Percentiles rank a stretch among this genome's conserved stretches.
phyloP scores from a whole-genome alignment of 257 asterid genomes.

The Solanum appendiculatum region DNA sequence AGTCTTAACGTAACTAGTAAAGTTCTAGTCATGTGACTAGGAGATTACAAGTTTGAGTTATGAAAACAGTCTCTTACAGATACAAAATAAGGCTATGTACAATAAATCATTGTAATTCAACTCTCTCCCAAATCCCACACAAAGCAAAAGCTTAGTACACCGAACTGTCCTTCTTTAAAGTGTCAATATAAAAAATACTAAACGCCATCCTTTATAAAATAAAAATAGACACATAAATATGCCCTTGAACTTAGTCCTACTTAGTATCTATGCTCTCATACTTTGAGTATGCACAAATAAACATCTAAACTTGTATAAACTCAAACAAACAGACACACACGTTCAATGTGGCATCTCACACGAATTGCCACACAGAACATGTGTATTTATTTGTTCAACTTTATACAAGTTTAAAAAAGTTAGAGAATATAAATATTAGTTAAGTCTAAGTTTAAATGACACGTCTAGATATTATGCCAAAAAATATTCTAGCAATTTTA shows the following conservation, averaged over 20 bases:
- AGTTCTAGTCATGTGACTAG: neutral
- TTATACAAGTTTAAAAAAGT: too few relatives aligned
- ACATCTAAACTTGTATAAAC: accelerated
- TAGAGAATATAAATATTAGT: too few relatives aligned
- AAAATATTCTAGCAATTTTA: neutral
- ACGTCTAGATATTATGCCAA: neutral
- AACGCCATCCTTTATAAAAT: neutral
- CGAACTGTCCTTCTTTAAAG: neutral
- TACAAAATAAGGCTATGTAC: neutral
- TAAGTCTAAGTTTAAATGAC: neutral
- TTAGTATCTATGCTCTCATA: too few relatives aligned
- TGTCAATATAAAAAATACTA: neutral
- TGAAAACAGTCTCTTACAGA: neutral
- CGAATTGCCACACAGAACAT: too few relatives aligned
- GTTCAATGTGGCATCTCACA: neutral
- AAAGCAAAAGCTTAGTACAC: neutral
- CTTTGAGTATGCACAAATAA: too few relatives aligned
- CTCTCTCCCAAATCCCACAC: neutral
- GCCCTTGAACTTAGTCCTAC: neutral
- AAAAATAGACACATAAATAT: too few relatives aligned
- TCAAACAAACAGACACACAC: neutral
- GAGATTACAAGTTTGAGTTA: neutral
- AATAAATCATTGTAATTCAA: neutral
- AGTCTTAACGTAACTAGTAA: neutral
- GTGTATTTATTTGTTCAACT: neutral